phyloP scores from a whole-genome alignment of 2,329 filamentous ascomycete genomes.

The Mariannaea elegans region DNA sequence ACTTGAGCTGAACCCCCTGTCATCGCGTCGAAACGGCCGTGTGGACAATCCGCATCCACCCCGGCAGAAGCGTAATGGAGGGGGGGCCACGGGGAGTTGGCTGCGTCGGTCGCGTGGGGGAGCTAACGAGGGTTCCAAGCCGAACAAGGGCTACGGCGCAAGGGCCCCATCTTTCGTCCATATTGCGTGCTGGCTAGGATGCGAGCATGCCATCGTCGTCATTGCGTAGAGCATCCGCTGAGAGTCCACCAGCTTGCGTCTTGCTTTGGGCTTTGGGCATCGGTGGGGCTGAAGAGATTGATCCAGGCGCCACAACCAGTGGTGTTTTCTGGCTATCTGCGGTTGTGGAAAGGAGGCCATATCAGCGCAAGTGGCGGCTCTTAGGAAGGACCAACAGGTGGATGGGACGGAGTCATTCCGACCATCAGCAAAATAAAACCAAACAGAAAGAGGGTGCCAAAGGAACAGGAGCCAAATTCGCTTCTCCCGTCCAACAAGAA shows the following conservation, averaged over 20 bases:
- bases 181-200: conserved; percentile 44
- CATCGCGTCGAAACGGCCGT: conserved; percentile 10
- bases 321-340: neutral
- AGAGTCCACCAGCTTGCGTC: conserved; percentile 30
- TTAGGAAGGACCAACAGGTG: too few relatives aligned
- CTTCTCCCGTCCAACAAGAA: neutral
- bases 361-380: neutral
- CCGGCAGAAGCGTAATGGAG: conserved; percentile 6
- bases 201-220: conserved; percentile 39
- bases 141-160: neutral
- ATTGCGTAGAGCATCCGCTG: conserved; percentile 26
- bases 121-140: conserved; percentile 9
- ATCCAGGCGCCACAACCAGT: neutral
- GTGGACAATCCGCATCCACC: neutral
- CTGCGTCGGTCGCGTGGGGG: conserved; percentile 27
- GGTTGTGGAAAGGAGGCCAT: neutral
- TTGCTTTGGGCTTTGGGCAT: neutral
- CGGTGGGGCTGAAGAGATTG: conserved; percentile 5
- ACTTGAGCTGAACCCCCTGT: conserved; percentile 7
- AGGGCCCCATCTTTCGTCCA: neutral
- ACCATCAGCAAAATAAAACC: neutral
- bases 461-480: neutral
- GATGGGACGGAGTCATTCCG: neutral
- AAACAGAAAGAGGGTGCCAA: neutral
- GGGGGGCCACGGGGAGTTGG: conserved; percentile 17